Evolutionary conservation across 2,329 filamentous ascomycete species (phyloP).

Genomic region (Fusarium mundagurra): DNA sequence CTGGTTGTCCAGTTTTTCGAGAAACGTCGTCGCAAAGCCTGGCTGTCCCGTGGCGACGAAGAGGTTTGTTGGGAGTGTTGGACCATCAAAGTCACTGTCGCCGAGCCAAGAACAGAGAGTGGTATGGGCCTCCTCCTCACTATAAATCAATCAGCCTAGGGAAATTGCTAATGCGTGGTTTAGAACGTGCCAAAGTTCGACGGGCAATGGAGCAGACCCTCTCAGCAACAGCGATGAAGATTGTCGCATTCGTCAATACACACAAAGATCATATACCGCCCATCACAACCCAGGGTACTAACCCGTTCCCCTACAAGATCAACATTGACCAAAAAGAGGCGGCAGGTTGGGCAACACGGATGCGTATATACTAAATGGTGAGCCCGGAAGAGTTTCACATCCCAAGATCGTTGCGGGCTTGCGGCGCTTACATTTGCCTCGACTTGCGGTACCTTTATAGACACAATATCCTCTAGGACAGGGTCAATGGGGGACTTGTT

Average conservation of each 20-base stretch:
- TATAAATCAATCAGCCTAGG: background rate
- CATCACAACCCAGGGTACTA: slow-evolving; percentile 92
- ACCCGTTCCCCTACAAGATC: slow-evolving; percentile 96
- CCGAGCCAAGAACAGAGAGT: slow-evolving; percentile 86
- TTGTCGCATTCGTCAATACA: slow-evolving; percentile 84
- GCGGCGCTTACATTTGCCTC: background rate
- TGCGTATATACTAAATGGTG: slow-evolving; percentile 72
- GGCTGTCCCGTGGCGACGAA: slow-evolving; percentile 84
- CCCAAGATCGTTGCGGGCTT: background rate
- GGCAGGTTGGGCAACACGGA: slow-evolving; percentile 78
- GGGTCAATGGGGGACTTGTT: background rate
- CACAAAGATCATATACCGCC: slow-evolving; percentile 97
- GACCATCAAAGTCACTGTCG: slow-evolving; percentile 93
- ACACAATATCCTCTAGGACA: background rate
- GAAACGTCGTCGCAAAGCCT: slow-evolving; percentile 84
- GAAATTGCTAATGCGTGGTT: background rate
- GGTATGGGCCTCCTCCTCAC: slow-evolving; percentile 63
- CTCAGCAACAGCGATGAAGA: slow-evolving; percentile 87
- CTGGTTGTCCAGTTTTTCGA: slow-evolving; percentile 94
- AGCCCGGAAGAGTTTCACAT: background rate
- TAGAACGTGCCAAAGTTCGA: slow-evolving; percentile 88
- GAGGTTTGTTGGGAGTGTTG: slow-evolving; percentile 98
- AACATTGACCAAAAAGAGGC: slow-evolving; percentile 83
- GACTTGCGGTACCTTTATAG: background rate
- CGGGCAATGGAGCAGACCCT: slow-evolving; percentile 91